Conservation (phyloP, 2,329 filamentous ascomycete genomes). For the Ophiostoma perfectum region DNA sequence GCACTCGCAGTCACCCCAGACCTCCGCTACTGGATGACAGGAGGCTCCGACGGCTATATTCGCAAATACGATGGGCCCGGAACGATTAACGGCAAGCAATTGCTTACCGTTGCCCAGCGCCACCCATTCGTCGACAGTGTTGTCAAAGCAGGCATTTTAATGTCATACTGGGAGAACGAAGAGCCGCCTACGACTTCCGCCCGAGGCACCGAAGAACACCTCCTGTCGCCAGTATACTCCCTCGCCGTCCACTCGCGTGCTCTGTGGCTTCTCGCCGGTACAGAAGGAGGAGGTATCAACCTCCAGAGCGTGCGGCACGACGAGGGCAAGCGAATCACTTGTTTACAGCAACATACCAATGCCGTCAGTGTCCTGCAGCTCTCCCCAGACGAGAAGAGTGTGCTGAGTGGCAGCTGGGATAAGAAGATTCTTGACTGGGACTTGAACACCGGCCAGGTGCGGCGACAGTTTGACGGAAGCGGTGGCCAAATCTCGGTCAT, state of each 20-base stretch:
- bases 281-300: conserved; percentile 89
- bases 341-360: conserved; percentile 76
- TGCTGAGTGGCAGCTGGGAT: conserved; percentile 94
- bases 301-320: conserved; percentile 89
- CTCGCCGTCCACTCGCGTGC: conserved; percentile 85
- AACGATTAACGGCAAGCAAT: conserved; percentile 89
- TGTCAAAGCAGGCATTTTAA: conserved; percentile 84
- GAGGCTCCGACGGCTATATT: conserved; percentile 91
- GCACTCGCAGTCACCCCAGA: conserved; percentile 87
- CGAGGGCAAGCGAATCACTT: conserved; percentile 82
- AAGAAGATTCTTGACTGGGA: conserved; percentile 95
- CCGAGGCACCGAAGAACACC: conserved; percentile 51
- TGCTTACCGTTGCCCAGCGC: conserved; percentile 87
- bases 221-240: conserved; percentile 88
- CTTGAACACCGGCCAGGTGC: conserved; percentile 73
- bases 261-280: conserved; percentile 83
- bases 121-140: conserved; percentile 98
- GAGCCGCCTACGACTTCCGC: conserved; percentile 50
- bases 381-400: conserved; percentile 75
- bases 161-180: conserved; percentile 99
- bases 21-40: conserved; percentile 90
- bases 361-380: conserved; percentile 84
- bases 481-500: conserved; percentile 83
- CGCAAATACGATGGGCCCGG: conserved; percentile 94
- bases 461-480: conserved; percentile 68